phyloP scores from a whole-genome alignment of 1,139 yeast species.

The Insectozyma bohioensis region DNA sequence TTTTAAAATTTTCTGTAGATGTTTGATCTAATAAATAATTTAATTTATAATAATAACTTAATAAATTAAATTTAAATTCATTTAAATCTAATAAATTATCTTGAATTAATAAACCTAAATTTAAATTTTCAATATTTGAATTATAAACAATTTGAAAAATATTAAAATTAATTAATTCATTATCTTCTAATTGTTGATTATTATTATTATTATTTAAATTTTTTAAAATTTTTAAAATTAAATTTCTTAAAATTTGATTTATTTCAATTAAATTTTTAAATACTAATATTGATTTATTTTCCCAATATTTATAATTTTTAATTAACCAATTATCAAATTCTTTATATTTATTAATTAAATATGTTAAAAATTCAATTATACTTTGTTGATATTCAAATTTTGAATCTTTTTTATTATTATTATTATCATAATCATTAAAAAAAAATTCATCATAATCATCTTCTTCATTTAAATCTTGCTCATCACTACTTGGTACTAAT shows the following conservation, averaged over 20 bases:
- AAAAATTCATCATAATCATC: too few relatives aligned
- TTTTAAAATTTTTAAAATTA: conserved; percentile 11
- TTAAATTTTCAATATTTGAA: conserved; percentile 16
- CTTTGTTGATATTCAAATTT: conserved; percentile 13
- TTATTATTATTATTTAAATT: conserved; percentile 8
- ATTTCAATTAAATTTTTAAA: conserved; percentile 11
- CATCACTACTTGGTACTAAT: too few relatives aligned
- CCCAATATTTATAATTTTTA: conserved; percentile 9
- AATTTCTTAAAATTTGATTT: conserved; percentile 9
- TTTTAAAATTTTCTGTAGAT: conserved; percentile 3
- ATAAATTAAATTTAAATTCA: conserved; percentile 12
- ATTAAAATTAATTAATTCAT: conserved; percentile 12
- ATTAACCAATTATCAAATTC: conserved; percentile 11
- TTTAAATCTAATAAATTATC: conserved; percentile 9
- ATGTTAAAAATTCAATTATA: conserved; percentile 13
- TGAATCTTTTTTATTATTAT: conserved; percentile 1
- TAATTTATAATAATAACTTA: conserved; percentile 13
- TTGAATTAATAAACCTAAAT: conserved; percentile 19
- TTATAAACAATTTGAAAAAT: conserved; percentile 19
- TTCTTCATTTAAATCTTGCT: too few relatives aligned
- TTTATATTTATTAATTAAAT: conserved; percentile 11
- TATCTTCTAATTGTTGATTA: conserved; percentile 6
- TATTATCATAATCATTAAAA: too few relatives aligned
- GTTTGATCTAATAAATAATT: conserved; percentile 6
- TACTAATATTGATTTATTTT: conserved; percentile 7